Evolutionary conservation across 805 yeast species (phyloP).

Genomic region (Candida anglica): DNA sequence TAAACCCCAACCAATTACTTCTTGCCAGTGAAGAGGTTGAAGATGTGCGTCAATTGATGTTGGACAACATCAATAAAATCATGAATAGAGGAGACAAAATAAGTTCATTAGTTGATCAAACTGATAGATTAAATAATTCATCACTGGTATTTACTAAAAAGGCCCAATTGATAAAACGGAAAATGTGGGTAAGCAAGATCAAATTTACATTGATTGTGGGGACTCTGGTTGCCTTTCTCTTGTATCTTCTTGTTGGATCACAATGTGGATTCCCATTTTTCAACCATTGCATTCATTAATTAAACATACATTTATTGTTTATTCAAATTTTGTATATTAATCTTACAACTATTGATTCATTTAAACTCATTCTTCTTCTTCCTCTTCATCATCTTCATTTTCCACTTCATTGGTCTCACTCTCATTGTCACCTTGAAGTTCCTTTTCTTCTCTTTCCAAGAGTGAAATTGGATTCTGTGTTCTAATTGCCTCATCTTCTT

Average conservation of each 20-base stretch:
- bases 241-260: slow-evolving; percentile 46
- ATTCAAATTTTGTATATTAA: too few species aligned
- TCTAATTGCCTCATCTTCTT: slow-evolving; percentile 7
- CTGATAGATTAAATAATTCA: slow-evolving; percentile 64
- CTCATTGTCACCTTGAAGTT: slow-evolving; percentile 17
- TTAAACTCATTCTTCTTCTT: slow-evolving; percentile 12
- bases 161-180: slow-evolving; percentile 58
- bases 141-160: slow-evolving; percentile 68
- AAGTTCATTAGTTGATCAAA: slow-evolving; percentile 69
- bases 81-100: slow-evolving; percentile 77
- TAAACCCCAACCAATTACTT: slow-evolving; percentile 34
- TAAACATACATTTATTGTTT: slow-evolving; percentile 1
- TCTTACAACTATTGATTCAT: slow-evolving; percentile 5
- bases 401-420: too few species aligned
- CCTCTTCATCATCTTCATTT: slow-evolving; percentile 14
- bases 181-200: slow-evolving; percentile 66
- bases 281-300: slow-evolving; percentile 28
- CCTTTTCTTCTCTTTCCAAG: slow-evolving; percentile 24
- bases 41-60: slow-evolving; percentile 65
- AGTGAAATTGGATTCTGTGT: slow-evolving; percentile 4
- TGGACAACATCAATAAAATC: slow-evolving; percentile 67
- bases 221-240: slow-evolving; percentile 18
- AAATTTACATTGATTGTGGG: slow-evolving; percentile 32
- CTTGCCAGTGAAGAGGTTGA: slow-evolving; percentile 53
- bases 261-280: slow-evolving; percentile 55